Base-by-base conservation (phyloP, 441 rosid species). In the Manihot esculenta region DNA sequence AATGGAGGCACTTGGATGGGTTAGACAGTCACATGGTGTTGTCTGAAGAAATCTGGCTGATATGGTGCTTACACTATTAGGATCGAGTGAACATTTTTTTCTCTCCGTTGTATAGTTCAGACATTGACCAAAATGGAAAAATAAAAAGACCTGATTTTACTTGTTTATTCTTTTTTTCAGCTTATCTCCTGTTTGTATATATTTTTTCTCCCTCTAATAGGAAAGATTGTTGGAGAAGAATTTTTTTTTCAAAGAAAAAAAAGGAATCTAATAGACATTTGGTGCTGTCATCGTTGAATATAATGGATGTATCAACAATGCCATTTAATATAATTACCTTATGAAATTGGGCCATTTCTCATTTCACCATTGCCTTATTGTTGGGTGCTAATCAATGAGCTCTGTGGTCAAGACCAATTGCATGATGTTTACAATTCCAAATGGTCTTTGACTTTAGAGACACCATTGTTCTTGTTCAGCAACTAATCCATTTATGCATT, bases 201-300 rank as follows among this genome's bases (percentile, higher is more conserved):
- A 0, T 62, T 9, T 11, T 53, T 27, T 30, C 4, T 30, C 35
- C 35, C 21, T 45, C 3, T 3, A 3, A 49, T 17, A 10, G 14
- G 27, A 49, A 48, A 64, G 55, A 63, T 21, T 44, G 63, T 60
- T 38, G 41, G 45, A 47, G 42, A 64, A 55, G 23, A 44, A n/a
- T n/a, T n/a, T n/a, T 24, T 5, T 1, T 30, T 30, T 30, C 2
- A 30, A 47, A 26, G 15, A 26, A 18, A 18, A 2, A 15, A 35
- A 38, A 18, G 45, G 17, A 53, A 1, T 66, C 13, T 24, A 2
- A n/a, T 30, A 30, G 35, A 4, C 35, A 53, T 54, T 30, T 66
- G 18, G 20, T 50, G 13, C 3, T 35, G 54, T 24, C n/a, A 2
- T 20, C 14, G 26, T 7, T 57, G n/a, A 33, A 45, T 20, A 33